A percentile compares a stretch with the other conserved stretches of the same genome.
Evolutionary conservation across 371 early-diverging fungal genomes (phyloP).

Genomic region (Blakeslea trispora): DNA sequence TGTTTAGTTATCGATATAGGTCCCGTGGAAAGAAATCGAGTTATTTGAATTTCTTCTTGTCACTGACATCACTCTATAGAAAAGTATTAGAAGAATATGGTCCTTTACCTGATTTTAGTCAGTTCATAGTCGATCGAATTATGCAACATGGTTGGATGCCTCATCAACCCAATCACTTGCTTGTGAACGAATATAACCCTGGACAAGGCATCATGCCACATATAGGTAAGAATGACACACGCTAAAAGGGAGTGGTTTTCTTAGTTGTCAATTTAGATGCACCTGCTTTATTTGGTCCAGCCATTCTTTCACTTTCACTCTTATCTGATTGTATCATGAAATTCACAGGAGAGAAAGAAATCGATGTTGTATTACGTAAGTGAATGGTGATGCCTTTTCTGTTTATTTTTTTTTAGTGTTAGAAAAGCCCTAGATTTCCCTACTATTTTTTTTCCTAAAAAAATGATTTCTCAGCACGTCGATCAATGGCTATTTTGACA

Average conservation of each 20-base stretch:
- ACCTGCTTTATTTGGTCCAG: constrained; percentile 65
- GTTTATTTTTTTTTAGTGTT: no score
- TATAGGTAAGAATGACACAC: constrained; percentile 30
- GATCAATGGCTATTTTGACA: constrained; percentile 70
- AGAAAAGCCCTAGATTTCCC: no score
- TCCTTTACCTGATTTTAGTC: constrained; percentile 54
- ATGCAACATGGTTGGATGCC: constrained; percentile 41
- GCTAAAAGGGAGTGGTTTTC: not conserved
- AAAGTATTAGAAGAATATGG: constrained; percentile 58
- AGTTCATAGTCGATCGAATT: constrained; percentile 46
- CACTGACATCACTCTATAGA: no score
- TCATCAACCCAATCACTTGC: constrained; percentile 56
- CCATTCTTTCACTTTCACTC: constrained; percentile 66
- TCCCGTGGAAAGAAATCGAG: no score
- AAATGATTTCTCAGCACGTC: constrained; percentile 37
- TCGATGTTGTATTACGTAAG: constrained; percentile 56
- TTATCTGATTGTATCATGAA: constrained; percentile 71
- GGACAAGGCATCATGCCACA: constrained; percentile 73
- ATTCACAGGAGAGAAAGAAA: constrained; percentile 41
- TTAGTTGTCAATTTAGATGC: constrained; percentile 47
- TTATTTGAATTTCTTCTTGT: not conserved
- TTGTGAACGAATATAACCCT: constrained; percentile 73
- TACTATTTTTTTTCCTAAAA: no score
- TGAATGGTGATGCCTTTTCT: no score
- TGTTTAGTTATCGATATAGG: constrained; percentile 72